Base-by-base conservation (phyloP, 345 rosid genomes). In the Durio zibethinus region DNA sequence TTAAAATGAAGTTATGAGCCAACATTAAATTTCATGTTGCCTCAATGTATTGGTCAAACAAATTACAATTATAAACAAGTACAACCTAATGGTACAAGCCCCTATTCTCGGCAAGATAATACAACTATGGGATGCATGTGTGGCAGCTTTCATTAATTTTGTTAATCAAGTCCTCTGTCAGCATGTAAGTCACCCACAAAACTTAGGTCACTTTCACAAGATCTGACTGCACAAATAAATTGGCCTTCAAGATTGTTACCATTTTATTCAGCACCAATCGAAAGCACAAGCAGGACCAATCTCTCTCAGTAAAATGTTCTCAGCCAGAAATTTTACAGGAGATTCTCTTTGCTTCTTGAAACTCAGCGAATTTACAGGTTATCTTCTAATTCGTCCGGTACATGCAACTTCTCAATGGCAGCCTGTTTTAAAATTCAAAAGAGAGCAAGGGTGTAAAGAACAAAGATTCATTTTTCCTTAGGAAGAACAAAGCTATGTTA, bases 391-490 rank as follows among this genome's bases (percentile, higher is more conserved):
- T 93, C 98, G 78, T 96, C 98, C 2, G 99, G 99, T 63, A 96
- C 94, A 79, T 92, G 99, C 84, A 93, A 82, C 84, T 93, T 96
- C 79, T 96, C 99, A 45, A 96, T 96, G 78, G 97, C 97, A 82
- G 99, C 97, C 99, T 93, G 91, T 84, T 79, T 60, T 72, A 79
- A 35, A 61, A 20, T 5, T 33, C 59, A 61, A 60, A 27, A 35
- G 33, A 54, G 15, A 6, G 59, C 31, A 52, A 20, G n/a, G 2
- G 31, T 20, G 31, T 73, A 38, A n/a, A n/a, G 35, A 54, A 20
- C 47, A 42, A 42, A 59, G 63, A 35, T 52, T 23, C 14, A 23
- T 64, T 63, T 63, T 29, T 42, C 11, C 45, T 42, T 42, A 42
- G 11, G 45, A 42, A 42, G 27, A 54, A 63, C 12, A 12, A 57